Percentiles rank a stretch among this genome's conserved stretches.
phyloP scores from a whole-genome alignment of 352 stramenopile species.

The Saprolegnia parasitica region DNA sequence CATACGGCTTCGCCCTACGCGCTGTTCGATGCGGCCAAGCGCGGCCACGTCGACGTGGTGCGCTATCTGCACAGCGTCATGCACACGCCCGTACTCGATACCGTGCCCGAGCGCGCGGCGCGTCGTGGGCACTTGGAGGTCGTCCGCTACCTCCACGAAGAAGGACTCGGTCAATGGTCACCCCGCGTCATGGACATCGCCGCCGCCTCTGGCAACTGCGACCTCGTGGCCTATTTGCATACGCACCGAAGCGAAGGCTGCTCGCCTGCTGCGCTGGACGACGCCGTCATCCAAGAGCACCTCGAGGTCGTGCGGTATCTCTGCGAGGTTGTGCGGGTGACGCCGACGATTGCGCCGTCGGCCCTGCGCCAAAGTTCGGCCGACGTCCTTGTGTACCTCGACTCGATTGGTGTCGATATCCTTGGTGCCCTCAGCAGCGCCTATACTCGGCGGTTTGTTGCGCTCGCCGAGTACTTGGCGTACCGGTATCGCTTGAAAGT shows the following conservation, averaged over 20 bases:
- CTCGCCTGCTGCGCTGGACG: not conserved
- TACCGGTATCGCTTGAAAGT: too few relatives aligned
- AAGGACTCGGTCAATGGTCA: not conserved
- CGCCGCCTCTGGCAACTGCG: not conserved
- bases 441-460: too few relatives aligned
- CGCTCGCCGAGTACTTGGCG: too few relatives aligned
- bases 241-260: not conserved
- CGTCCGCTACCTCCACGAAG: not conserved
- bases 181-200: not conserved
- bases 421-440: too few relatives aligned
- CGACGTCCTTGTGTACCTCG: too few relatives aligned
- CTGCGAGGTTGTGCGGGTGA: too few relatives aligned
- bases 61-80: constrained; percentile 6
- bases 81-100: not conserved
- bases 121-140: not conserved
- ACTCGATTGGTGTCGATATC: too few relatives aligned
- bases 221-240: not conserved
- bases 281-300: not conserved
- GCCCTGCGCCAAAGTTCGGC: too few relatives aligned
- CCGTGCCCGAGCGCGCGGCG: not conserved
- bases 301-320: not conserved
- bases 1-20: constrained; percentile 13
- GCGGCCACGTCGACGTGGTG: constrained; percentile 27
- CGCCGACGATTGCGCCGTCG: too few relatives aligned
- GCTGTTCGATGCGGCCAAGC: constrained; percentile 23